Evolutionary conservation across 208 protist species (phyloP), one percentile per base, ranked within the genome.

Genomic region (Borovskyia barvae): DNA sequence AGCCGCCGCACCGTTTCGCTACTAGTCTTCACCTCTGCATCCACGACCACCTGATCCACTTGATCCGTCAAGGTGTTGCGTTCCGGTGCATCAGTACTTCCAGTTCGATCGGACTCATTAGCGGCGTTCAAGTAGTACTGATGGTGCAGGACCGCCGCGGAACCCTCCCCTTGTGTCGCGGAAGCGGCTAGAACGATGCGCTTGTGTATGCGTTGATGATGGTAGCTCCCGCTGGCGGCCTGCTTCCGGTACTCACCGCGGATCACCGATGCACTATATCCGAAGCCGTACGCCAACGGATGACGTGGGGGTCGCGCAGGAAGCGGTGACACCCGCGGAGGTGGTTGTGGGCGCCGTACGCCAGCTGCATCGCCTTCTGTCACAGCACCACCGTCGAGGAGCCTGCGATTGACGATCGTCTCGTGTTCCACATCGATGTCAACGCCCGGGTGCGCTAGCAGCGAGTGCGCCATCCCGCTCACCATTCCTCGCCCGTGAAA

Each of bases 381-480:
- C n/a, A 17, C 3, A 2, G 15, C n/a, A 33, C 20, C 20, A 15
- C 6, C 7, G n/a, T 40, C 5, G 33, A 8, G 8, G 8, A 51
- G 36, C 28, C n/a, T 42, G 50, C 37, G 19, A 11, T 51, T 51
- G 32, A 67, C 43, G 17, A 67, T 51, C 24, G 56, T 40, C 42
- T 46, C 60, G 9, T 67, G 52, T 2, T 40, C 50, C 1, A 32
- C 20, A 25, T 59, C 17, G 14, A 59, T 37, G 12, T 45, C 17
- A 33, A 46, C 41, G 2, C 33, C 20, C 1, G 24, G 17, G n/a
- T 30, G 42, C 2, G 42, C 24, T 7, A 46, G 15, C 60, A 67
- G 56, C 42, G 40, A n/a, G n/a, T n/a, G n/a, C n/a, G n/a, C n/a
- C n/a, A n/a, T n/a, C n/a, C n/a, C n/a, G n/a, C n/a, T n/a, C n/a